Evolutionary conservation across 768 basidiomycete genomes (phyloP).

Genomic region (Lentinus tigrinus): DNA sequence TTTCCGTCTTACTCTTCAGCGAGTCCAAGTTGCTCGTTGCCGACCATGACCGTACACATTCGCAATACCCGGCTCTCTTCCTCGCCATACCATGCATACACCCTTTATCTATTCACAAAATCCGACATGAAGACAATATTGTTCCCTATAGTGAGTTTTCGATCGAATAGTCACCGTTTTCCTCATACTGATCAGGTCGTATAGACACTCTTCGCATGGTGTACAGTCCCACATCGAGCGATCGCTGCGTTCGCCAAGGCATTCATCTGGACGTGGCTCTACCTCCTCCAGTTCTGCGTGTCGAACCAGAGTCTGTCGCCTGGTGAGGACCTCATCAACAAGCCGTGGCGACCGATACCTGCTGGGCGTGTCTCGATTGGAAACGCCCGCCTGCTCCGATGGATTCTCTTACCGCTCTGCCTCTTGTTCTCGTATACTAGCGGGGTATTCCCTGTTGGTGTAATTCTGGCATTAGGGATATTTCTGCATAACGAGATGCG

Average conservation of each 20-base stretch:
- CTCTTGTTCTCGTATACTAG: constrained; percentile 11
- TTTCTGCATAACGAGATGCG: constrained; percentile 23
- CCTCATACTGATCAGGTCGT: background rate
- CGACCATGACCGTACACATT: no score
- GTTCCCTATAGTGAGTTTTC: background rate
- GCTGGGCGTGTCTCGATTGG: constrained; percentile 16
- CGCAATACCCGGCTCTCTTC: no score
- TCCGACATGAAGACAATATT: background rate
- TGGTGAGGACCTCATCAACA: constrained; percentile 25
- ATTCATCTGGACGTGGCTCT: constrained; percentile 25
- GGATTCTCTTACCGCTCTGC: constrained; percentile 19
- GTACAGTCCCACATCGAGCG: background rate
- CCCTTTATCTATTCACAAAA: background rate
- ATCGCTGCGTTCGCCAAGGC: background rate
- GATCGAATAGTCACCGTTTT: background rate
- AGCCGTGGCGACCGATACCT: constrained; percentile 26
- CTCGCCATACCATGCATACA: background rate
- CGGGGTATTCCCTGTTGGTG: constrained; percentile 3
- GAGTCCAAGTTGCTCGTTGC: no score
- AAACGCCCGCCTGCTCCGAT: constrained; percentile 17
- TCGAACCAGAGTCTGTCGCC: constrained; percentile 24
- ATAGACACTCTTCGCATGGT: background rate
- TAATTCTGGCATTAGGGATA: constrained; percentile 8
- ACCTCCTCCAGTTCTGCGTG: constrained; percentile 29
- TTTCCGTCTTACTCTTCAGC: no score